Conservation (phyloP, 495 filamentous ascomycete species). For the Aspergillus homomorphus region DNA sequence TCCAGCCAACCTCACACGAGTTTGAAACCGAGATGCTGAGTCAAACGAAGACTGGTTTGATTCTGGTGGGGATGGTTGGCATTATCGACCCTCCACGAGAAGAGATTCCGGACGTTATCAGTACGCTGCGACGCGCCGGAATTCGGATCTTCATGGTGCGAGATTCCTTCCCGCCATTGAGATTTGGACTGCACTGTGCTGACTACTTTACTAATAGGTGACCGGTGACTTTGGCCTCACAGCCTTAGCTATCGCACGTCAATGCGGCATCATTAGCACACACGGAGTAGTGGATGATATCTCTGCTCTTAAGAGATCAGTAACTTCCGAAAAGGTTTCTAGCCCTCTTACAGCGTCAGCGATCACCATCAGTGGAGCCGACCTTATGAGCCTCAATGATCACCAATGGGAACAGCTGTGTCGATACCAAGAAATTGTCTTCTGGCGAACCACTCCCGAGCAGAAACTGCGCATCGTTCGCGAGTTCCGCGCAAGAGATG, state of each 20-base stretch:
- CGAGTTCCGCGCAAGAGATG: slow-evolving; percentile 54
- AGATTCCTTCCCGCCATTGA: background rate
- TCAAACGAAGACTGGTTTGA: slow-evolving; percentile 48
- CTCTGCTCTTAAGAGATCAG: slow-evolving; percentile 8
- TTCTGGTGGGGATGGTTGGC: slow-evolving; percentile 60
- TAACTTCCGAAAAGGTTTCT: slow-evolving; percentile 13
- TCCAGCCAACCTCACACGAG: slow-evolving; percentile 34
- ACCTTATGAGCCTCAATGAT: slow-evolving; percentile 57
- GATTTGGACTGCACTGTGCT: background rate
- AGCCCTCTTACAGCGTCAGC: slow-evolving; percentile 36
- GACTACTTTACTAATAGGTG: slow-evolving; percentile 11
- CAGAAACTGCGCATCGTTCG: slow-evolving; percentile 73
- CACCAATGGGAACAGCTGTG: slow-evolving; percentile 57
- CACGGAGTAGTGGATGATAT: slow-evolving; percentile 16
- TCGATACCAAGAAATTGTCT: slow-evolving; percentile 62
- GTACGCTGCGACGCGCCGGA: slow-evolving; percentile 55
- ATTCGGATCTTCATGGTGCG: slow-evolving; percentile 61
- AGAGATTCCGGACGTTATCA: slow-evolving; percentile 60
- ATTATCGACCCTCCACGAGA: slow-evolving; percentile 66
- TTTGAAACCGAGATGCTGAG: slow-evolving; percentile 53
- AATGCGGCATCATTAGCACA: slow-evolving; percentile 59
- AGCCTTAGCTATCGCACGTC: slow-evolving; percentile 59
- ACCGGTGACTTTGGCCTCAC: slow-evolving; percentile 70
- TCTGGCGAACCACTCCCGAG: slow-evolving; percentile 68
- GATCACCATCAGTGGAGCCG: slow-evolving; percentile 49